Base-by-base conservation (phyloP, 768 basidiomycete species). In the Hypholoma fasciculare region DNA sequence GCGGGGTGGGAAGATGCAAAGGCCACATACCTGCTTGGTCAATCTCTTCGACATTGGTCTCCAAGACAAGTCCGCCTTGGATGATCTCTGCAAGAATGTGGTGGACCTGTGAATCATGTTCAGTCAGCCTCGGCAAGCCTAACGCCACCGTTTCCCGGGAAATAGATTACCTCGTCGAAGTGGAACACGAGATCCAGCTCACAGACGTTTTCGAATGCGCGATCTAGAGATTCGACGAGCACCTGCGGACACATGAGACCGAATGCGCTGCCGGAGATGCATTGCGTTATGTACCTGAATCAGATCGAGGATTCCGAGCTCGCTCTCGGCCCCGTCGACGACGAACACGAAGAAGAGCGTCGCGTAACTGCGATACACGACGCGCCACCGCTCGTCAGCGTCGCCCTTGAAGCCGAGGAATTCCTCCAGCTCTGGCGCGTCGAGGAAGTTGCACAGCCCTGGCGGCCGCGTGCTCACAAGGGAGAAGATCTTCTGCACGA, bases 131-230 rank as follows among this genome's bases (percentile, higher is more conserved):
- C 40, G 47, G 27, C 27, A 3, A 30, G n/a, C 7, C 30, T 54
- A 11, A 3, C 20, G 37, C n/a, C 16, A 52, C 47, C 19, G 16
- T 19, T 44, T 26, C 11, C 34, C 30, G 53, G 46, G 9, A 8
- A 26, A 48, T 49, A 11, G 63, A 81, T 34, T 63, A 93, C 96
- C 81, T 98, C 95, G 71, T 98, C 97, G 67, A 98, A 99, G 71
- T 98, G 96, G 72, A 98, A 99, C 51, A 99, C 96, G 12, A 99
- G 82, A 72, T 99, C 97, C 46, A 99, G 79, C 72, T 99, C 97
- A 74, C 97, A 98, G 0, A 99, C 97, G 67, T 98, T 98, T 78
- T 97, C 94, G 69, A 98, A 99, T 14, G 94, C 88, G 38, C 94
- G 81, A 73, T 99, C 97, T 37, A 99, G 81, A 3, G 93, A 89